Percentiles rank a stretch among this genome's conserved stretches.
Evolutionary conservation across 768 basidiomycete genomes (phyloP).

Genomic region (Lepiota venenata): DNA sequence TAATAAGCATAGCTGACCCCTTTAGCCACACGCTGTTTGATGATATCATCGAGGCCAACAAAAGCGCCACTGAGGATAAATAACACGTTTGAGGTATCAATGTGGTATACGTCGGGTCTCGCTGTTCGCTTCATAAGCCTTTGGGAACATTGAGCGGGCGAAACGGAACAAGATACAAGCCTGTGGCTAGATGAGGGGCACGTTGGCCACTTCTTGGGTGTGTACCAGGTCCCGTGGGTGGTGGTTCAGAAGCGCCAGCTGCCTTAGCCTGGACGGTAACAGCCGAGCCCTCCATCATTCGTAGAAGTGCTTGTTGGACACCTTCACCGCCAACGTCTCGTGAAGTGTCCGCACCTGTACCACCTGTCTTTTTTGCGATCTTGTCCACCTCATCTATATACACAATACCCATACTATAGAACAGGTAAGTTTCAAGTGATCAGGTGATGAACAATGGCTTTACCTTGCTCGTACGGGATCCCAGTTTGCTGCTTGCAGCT

Average conservation of each 20-base stretch:
- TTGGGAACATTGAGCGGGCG: background rate
- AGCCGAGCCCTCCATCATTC: slow-evolving; percentile 92
- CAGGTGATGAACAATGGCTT: slow-evolving; percentile 1
- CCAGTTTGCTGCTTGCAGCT: slow-evolving; percentile 90
- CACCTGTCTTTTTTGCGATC: slow-evolving; percentile 64
- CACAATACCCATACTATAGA: slow-evolving; percentile 79
- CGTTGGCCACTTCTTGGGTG: slow-evolving; percentile 50
- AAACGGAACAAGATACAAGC: slow-evolving; percentile 21
- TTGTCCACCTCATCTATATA: slow-evolving; percentile 98
- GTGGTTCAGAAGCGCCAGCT: slow-evolving; percentile 41
- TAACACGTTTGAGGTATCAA: slow-evolving; percentile 89
- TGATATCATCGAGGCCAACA: slow-evolving; percentile 82
- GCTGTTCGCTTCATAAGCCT: slow-evolving; percentile 21
- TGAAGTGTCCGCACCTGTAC: slow-evolving; percentile 58
- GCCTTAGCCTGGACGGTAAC: slow-evolving; percentile 81
- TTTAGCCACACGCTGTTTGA: slow-evolving; percentile 77
- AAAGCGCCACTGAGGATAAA: slow-evolving; percentile 96
- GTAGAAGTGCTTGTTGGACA: slow-evolving; percentile 87
- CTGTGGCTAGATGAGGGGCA: slow-evolving; percentile 34
- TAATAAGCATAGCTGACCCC: slow-evolving; percentile 53
- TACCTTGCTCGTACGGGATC: slow-evolving; percentile 86
- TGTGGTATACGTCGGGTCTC: slow-evolving; percentile 67
- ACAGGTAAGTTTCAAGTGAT: slow-evolving; percentile 2
- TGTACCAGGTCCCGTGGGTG: slow-evolving; percentile 39
- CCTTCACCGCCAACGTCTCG: slow-evolving; percentile 95